These are phyloP conservation scores for Phaffomyces opuntiae DNA, from an alignment of 805 yeast species.

Conservation along the genomic window DNA sequence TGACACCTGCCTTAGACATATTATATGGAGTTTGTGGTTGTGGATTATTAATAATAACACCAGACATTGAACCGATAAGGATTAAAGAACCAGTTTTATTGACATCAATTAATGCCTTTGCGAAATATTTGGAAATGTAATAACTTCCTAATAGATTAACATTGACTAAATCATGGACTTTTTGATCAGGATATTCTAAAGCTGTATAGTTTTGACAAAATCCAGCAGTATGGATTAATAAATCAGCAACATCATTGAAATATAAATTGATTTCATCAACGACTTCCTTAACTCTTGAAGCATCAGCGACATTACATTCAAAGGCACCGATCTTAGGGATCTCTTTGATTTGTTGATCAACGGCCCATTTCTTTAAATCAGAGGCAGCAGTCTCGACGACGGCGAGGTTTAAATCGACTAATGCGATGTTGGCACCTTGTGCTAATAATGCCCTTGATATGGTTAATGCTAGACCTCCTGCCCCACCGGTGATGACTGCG, in stretches of 20 bases:
- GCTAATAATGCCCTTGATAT: conserved; percentile 61
- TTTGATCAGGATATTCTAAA: conserved; percentile 63
- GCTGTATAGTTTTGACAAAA: conserved; percentile 78
- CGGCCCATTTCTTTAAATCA: conserved; percentile 42
- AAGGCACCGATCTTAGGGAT: conserved; percentile 46
- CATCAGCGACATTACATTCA: conserved; percentile 69
- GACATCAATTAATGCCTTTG: conserved; percentile 54
- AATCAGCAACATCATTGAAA: conserved; percentile 55
- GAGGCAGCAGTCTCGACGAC: conserved; percentile 50
- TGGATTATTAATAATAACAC: conserved; percentile 69
- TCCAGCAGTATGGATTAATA: conserved; percentile 77
- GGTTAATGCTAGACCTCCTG: conserved; percentile 69
- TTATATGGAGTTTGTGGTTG: conserved; percentile 78
- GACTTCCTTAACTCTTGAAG: conserved; percentile 47
- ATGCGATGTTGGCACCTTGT: conserved; percentile 72
- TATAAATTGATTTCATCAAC: conserved; percentile 47
- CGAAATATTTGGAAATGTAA: conserved; percentile 68
- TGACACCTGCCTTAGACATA: conserved; percentile 83
- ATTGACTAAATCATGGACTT: conserved; percentile 60
- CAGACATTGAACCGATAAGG: conserved; percentile 75
- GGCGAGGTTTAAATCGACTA: conserved; percentile 60
- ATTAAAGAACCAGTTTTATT: conserved; percentile 53
- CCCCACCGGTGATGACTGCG: conserved; percentile 74
- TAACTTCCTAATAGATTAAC: conserved; percentile 72
- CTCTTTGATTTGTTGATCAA: conserved; percentile 26